Evolutionary conservation across 1,284 basidiomycete species (phyloP).

Genomic region (Polyporus tsugae): DNA sequence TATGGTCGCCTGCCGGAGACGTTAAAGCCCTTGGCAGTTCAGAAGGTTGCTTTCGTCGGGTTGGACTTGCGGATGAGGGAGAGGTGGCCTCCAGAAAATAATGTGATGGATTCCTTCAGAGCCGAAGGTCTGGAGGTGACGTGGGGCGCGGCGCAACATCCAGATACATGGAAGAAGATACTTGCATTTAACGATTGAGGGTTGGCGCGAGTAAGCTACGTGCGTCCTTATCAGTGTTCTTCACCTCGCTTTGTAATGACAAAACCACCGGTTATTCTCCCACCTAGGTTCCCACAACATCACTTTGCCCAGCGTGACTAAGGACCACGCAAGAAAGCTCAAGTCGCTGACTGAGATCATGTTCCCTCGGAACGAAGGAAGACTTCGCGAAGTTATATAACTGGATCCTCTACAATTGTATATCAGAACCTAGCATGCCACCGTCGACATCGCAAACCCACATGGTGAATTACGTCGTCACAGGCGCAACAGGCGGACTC

Average conservation of each 20-base stretch:
- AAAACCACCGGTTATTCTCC: neutral
- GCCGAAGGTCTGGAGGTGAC: neutral
- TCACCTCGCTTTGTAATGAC: neutral
- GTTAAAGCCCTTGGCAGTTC: neutral
- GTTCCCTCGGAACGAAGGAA: neutral
- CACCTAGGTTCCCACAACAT: neutral
- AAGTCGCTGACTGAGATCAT: slow-evolving; percentile 3
- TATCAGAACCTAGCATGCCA: neutral
- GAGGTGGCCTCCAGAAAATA: neutral
- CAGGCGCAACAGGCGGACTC: slow-evolving; percentile 48
- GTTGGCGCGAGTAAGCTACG: neutral
- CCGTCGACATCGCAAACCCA: neutral
- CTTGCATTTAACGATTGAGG: neutral
- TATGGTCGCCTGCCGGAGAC: neutral
- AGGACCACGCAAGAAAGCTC: neutral
- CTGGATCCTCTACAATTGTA: too few species aligned
- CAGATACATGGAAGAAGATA: neutral
- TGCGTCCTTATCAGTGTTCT: neutral
- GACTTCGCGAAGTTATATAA: neutral
- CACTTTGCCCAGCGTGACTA: neutral
- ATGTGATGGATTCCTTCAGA: neutral
- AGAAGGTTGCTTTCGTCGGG: neutral
- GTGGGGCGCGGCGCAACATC: neutral
- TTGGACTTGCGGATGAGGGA: neutral
- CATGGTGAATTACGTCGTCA: slow-evolving; percentile 32